These are phyloP conservation scores for Gyromitra esculenta DNA, from an alignment of 2,329 filamentous ascomycete species.

Conservation along the genomic window DNA sequence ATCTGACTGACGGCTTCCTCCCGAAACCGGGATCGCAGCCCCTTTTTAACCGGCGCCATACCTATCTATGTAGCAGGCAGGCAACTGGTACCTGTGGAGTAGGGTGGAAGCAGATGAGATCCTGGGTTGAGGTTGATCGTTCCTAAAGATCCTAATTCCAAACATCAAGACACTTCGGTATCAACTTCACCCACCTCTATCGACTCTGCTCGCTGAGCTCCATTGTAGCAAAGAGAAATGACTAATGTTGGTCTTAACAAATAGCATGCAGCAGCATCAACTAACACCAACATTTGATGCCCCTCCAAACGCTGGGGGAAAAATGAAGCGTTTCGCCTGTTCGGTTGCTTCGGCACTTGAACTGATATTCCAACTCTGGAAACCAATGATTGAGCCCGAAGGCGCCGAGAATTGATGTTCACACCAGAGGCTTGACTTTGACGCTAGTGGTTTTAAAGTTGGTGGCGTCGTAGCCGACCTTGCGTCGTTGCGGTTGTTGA, in stretches of 20 bases:
- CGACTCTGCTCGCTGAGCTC: not conserved
- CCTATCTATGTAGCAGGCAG: not conserved
- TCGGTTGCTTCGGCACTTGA: slow-evolving; percentile 22
- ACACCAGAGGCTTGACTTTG: not conserved
- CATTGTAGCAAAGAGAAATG: slow-evolving; percentile 7
- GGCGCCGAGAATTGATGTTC: slow-evolving; percentile 7
- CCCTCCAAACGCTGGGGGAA: not conserved
- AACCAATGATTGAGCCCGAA: slow-evolving; percentile 14
- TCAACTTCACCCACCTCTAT: not conserved
- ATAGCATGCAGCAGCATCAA: not conserved
- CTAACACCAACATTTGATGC: not conserved
- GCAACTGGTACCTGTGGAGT: not conserved
- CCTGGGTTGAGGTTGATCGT: slow-evolving; percentile 13
- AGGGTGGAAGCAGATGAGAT: not conserved
- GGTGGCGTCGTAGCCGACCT: slow-evolving; percentile 25
- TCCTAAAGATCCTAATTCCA: slow-evolving; percentile 20
- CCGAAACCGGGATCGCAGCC: slow-evolving; percentile 18
- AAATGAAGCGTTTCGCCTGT: slow-evolving; percentile 18
- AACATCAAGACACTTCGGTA: not conserved
- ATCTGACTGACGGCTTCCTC: slow-evolving; percentile 9
- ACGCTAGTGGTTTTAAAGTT: slow-evolving; percentile 24
- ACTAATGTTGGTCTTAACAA: slow-evolving; percentile 1
- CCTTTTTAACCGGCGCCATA: slow-evolving; percentile 17
- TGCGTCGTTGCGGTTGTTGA: not conserved
- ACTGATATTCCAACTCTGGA: not conserved